phyloP scores from a whole-genome alignment of 202 grass and related monocot species.

The Bolboschoenoplectus hybrid region DNA sequence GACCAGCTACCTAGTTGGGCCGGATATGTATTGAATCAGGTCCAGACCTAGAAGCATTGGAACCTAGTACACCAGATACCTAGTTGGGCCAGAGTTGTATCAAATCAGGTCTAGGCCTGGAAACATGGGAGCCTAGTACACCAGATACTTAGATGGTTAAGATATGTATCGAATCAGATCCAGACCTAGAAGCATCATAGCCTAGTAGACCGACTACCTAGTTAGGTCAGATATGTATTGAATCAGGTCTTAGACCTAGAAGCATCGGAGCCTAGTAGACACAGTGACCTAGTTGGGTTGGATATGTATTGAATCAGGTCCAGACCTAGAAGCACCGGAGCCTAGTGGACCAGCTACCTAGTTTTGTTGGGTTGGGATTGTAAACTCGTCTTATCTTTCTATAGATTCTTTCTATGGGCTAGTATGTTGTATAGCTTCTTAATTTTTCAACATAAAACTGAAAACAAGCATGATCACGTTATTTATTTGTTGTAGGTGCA shows the following conservation, averaged over 20 bases:
- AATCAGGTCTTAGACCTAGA: neutral
- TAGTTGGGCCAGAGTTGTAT: neutral
- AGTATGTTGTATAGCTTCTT: neutral
- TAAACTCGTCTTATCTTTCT: neutral
- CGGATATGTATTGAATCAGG: neutral
- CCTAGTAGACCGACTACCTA: neutral
- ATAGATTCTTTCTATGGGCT: neutral
- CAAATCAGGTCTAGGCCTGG: neutral
- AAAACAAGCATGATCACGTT: neutral
- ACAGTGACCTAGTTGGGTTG: no score
- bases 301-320: no score
- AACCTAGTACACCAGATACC: neutral
- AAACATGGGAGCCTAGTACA: neutral
- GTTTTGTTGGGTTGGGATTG: neutral
- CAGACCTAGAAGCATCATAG: no score
- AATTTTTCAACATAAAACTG: conserved; percentile 3
- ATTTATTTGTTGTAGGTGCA: neutral
- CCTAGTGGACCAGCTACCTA: neutral
- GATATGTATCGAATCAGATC: no score
- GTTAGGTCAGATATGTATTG: neutral
- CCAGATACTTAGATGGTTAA: no score
- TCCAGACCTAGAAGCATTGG: neutral
- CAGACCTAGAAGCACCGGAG: no score
- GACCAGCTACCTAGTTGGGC: neutral
- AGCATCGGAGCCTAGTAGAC: neutral